Base-by-base conservation (phyloP, 1,284 basidiomycete genomes). In the Clitocybe nebularis region DNA sequence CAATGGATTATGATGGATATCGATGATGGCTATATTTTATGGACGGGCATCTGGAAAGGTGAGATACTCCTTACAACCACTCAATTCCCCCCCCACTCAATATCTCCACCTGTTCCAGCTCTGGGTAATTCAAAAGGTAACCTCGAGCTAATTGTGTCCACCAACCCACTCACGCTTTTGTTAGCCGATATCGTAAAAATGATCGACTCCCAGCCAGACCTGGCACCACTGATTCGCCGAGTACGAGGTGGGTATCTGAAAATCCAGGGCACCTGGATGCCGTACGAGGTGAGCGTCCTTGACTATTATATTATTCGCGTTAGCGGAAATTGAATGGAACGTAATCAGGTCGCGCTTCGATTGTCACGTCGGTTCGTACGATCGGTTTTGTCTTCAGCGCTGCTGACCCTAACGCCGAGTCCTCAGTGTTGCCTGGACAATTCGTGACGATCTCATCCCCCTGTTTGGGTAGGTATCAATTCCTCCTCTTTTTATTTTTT, bases 1-100 rank as follows among this genome's bases (percentile, higher is more conserved):
- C 88, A 90, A 59, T 91, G 88, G 86, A 89, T 91, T 55, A 91
- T 91, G 88, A 88, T 91, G 78, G 89, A 91, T 67, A 86, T 87
- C 60, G 89, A 91, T 60, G 87, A 90, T 59, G 88, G 87, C 2
- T 90, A 89, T 58, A 82, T 90, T 48, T 68, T 89, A 9, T 89
- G 87, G 87, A 90, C 88, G 2, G 87, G 88, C 9, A 90, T 90
- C 43, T 90, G 87, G 87, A 90, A 90, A 74, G 87, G 86, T 87
- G 47, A 48, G 68, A 14, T 14, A 8, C 13, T n/a, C 7, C 17
- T 35, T 32, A 0, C 36, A 36, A 36, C 23, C 17, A 34, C 37
- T 16, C 36, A 43, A 36, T 26, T 35, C 38, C 16, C 28, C 42
- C 36, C 32, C 29, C 29, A 29, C 10, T 21, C 20, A 13, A 40